Evolutionary conservation across 108 stramenopile genomes (phyloP).

Genomic region (Nitzschia sp.): DNA sequence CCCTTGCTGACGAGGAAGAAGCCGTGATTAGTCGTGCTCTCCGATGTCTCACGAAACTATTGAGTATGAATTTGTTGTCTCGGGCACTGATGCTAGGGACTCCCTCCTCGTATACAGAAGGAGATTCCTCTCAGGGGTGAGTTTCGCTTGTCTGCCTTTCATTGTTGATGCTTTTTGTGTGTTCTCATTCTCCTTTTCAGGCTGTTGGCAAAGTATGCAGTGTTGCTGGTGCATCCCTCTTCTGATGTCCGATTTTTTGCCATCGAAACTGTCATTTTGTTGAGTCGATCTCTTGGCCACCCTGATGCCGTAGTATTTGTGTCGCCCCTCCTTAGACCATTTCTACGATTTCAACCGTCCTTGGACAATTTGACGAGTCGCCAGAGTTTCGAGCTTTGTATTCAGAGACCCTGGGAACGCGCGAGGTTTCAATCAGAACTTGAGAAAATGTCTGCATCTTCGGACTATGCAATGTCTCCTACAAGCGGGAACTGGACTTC

Average conservation of each 20-base stretch:
- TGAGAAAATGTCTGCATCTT: constrained; percentile 2
- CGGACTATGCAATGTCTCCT: constrained; percentile 17
- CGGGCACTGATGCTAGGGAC: constrained; percentile 56
- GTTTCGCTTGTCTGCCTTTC: background rate
- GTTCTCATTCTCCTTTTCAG: constrained; percentile 17
- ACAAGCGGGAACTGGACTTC: constrained; percentile 50
- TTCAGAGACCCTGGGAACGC: constrained; percentile 43
- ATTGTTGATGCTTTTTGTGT: background rate
- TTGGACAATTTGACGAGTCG: constrained; percentile 24
- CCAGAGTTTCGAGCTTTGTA: constrained; percentile 32
- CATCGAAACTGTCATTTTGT: constrained; percentile 43
- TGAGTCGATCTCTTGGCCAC: constrained; percentile 55
- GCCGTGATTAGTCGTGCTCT: constrained; percentile 79
- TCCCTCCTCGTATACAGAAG: background rate
- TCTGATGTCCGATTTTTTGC: constrained; percentile 48
- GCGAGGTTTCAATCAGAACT: constrained; percentile 38
- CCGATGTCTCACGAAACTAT: constrained; percentile 55
- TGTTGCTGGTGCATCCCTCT: constrained; percentile 75
- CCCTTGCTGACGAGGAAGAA: constrained; percentile 87
- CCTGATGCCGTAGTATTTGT: constrained; percentile 73
- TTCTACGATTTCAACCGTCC: constrained; percentile 59
- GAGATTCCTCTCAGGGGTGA: constrained; percentile 26
- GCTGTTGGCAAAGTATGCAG: constrained; percentile 65
- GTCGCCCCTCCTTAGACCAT: constrained; percentile 57
- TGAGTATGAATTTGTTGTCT: constrained; percentile 60